Percentiles rank a stretch among this genome's conserved stretches.
These are phyloP conservation scores for Pseudozyma thailandica DNA, from an alignment of 1,284 basidiomycete genomes.

Conservation along the genomic window DNA sequence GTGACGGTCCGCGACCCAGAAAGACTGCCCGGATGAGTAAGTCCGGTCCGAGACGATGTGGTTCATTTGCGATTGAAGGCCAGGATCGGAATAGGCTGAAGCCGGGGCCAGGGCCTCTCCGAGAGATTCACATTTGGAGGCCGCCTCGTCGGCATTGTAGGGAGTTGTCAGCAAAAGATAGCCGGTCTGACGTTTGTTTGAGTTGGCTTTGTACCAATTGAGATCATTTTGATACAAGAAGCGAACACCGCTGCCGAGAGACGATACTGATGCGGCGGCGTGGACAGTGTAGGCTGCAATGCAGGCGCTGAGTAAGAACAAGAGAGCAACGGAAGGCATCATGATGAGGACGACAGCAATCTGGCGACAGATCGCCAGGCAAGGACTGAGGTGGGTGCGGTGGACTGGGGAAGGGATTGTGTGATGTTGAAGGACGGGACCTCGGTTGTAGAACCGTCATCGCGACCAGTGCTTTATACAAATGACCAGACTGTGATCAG, in stretches of 20 bases:
- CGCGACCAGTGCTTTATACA: too few relatives aligned
- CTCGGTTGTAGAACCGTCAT: too few relatives aligned
- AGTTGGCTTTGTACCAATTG: conserved; percentile 36
- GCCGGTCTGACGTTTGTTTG: conserved; percentile 35
- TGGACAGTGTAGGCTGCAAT: neutral
- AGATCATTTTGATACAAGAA: conserved; percentile 59
- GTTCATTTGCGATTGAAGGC: conserved; percentile 36
- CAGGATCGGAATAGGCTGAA: conserved; percentile 15
- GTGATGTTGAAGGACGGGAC: too few relatives aligned
- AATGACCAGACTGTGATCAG: too few relatives aligned
- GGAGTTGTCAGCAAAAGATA: conserved; percentile 41
- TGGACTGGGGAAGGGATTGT: too few relatives aligned
- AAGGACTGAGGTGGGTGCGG: too few relatives aligned
- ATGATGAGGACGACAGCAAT: conserved; percentile 4
- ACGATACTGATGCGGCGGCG: conserved; percentile 7
- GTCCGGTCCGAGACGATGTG: conserved; percentile 20
- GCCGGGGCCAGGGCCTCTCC: conserved; percentile 40
- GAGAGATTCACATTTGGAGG: conserved; percentile 30
- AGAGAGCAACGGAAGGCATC: conserved; percentile 3
- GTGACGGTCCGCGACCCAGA: conserved; percentile 20
- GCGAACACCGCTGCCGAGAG: conserved; percentile 25
- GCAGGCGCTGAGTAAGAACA: conserved; percentile 2
- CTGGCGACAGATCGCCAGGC: too few relatives aligned
- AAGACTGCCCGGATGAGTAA: conserved; percentile 23
- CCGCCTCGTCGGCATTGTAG: conserved; percentile 29